Evolutionary conservation across 805 yeast genomes (phyloP), one percentile per base, ranked within the genome.

Genomic region (Candida pseudoglaebosa): DNA sequence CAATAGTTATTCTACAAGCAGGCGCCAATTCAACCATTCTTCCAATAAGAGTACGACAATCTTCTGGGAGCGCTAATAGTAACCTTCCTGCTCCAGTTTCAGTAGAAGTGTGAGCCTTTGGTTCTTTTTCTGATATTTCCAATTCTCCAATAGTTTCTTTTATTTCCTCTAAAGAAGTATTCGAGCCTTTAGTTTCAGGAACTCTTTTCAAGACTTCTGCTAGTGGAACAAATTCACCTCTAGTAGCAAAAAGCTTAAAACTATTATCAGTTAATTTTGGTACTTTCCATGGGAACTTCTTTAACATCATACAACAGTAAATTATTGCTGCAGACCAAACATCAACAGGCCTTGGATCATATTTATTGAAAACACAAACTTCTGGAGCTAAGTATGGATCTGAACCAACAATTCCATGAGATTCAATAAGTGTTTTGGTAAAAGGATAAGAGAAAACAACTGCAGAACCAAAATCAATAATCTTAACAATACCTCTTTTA

Each of bases 381-480:
- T 85, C 95, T 1, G 95, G 95, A 1, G 93, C 93, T 49, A 85
- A 70, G 57, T 85, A 85, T 8, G 95, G 95, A 61, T 85, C 95
- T 12, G 87, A 80, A 9, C 95, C 95, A 40, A 84, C 90, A 44
- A 85, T 75, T 4, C 93, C 93, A 50, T 78, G 87, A 6, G 85
- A 78, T 53, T 70, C 69, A 12, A 78, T 78, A 13, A 73, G 63
- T 28, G 71, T 71, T 31, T 71, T 74, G 49, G 80, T 84, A 54
- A 75, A 81, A 3, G 93, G 93, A 52, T 84, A 84, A 50, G 78
- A 80, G 63, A 83, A 85, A 4, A 85, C 88, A 16, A 83, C 89
- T 2, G 95, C 91, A 37, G 84, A 76, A 24, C 95, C 95, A 56
- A 85, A 85, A 62, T 85, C 95, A 49, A 85, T 85, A 42, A 85